A percentile compares a stretch with the other conserved stretches of the same genome.
phyloP scores from a whole-genome alignment of 2,329 filamentous ascomycete genomes.

The Xylaria hypoxylon region DNA sequence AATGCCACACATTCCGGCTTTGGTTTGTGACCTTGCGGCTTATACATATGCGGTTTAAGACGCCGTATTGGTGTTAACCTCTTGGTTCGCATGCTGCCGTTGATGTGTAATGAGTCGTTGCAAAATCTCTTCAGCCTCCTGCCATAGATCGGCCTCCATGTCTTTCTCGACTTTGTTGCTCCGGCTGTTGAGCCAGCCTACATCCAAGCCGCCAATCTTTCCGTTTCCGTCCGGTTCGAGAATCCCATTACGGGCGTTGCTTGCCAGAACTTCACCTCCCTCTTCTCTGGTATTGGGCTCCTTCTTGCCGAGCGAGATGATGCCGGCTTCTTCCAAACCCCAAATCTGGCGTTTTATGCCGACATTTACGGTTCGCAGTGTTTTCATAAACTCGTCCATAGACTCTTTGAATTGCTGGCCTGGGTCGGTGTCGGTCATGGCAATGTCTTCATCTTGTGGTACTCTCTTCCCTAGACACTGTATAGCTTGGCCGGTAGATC shows the following conservation, averaged over 20 bases:
- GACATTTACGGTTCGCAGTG: constrained; percentile 80
- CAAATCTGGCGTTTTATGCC: constrained; percentile 80
- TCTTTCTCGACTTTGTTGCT: constrained; percentile 83
- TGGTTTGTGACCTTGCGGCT: not conserved
- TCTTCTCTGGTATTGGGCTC: constrained; percentile 42
- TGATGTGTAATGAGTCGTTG: constrained; percentile 37
- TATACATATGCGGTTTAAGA: not conserved
- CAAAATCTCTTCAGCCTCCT: constrained; percentile 44
- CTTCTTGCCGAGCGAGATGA: constrained; percentile 66
- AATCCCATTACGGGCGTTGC: constrained; percentile 50
- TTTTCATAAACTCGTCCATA: constrained; percentile 75
- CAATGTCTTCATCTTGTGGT: constrained; percentile 43
- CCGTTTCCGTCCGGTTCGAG: constrained; percentile 67
- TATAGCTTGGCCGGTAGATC: constrained; percentile 71
- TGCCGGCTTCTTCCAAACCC: constrained; percentile 83
- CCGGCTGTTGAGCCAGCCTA: constrained; percentile 89
- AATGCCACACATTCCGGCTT: not conserved
- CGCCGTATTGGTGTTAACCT: constrained; percentile 6
- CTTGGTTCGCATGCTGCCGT: constrained; percentile 8
- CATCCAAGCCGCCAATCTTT: constrained; percentile 74
- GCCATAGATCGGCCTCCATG: constrained; percentile 86
- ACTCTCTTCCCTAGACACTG: constrained; percentile 69
- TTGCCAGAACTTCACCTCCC: constrained; percentile 43
- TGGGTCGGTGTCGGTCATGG: constrained; percentile 60
- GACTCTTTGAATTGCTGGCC: constrained; percentile 68